A percentile compares a stretch with the other conserved stretches of the same genome.
Conservation (phyloP, 1,284 basidiomycete species). For the Trichosporon sp. region DNA sequence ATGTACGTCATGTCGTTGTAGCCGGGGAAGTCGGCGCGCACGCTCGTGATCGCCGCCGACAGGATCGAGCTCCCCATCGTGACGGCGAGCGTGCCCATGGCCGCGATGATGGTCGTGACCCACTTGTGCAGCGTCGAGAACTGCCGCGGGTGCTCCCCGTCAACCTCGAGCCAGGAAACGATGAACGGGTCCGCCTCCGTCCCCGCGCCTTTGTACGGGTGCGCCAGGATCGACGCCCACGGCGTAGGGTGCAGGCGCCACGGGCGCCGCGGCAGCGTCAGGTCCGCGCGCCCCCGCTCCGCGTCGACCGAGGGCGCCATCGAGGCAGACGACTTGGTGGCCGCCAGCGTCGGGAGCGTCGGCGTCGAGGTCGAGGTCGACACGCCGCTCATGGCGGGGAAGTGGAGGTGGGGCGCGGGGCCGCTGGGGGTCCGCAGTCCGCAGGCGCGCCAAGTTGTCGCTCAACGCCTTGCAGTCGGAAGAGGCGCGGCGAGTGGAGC, state of each 20-base stretch:
- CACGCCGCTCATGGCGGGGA: background rate
- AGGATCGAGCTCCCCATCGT: slow-evolving; percentile 29
- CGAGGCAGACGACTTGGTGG: background rate
- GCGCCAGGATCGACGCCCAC: background rate
- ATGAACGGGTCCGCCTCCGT: slow-evolving; percentile 45
- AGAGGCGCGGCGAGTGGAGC: too few species aligned
- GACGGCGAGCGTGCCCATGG: slow-evolving; percentile 24
- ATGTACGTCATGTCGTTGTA: slow-evolving; percentile 26
- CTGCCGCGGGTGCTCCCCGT: slow-evolving; percentile 33
- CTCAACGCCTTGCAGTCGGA: too few species aligned
- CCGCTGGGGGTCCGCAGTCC: background rate
- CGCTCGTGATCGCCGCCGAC: slow-evolving; percentile 26
- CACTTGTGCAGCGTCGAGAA: slow-evolving; percentile 34
- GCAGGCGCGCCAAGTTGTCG: background rate
- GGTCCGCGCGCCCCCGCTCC: background rate
- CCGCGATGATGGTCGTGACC: slow-evolving; percentile 23
- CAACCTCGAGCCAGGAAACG: slow-evolving; percentile 32
- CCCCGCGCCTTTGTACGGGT: slow-evolving; percentile 24
- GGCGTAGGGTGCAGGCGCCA: background rate
- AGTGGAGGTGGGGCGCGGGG: background rate
- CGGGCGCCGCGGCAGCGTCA: background rate
- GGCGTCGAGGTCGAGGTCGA: background rate
- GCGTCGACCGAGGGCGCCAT: background rate
- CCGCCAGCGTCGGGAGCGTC: background rate
- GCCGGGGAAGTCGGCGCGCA: slow-evolving; percentile 26